Conservation (phyloP, 768 basidiomycete genomes). For the Suillus paluster region DNA sequence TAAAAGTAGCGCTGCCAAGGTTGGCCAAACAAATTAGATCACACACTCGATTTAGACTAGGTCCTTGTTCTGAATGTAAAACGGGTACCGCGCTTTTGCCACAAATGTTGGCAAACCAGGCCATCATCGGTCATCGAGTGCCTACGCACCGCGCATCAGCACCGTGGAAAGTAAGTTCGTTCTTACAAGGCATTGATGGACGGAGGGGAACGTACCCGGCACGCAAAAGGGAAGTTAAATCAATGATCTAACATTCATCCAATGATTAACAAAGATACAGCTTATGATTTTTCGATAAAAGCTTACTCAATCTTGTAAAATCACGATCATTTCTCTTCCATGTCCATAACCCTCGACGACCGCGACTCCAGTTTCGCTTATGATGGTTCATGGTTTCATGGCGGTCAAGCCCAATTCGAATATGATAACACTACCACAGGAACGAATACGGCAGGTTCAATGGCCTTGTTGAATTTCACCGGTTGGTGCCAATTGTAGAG, state of each 20-base stretch:
- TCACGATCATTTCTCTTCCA: background rate
- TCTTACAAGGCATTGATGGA: background rate
- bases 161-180: background rate
- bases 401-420: background rate
- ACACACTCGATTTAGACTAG: no score
- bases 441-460: constrained; percentile 6
- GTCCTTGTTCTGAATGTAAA: background rate
- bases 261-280: background rate
- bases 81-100: no score
- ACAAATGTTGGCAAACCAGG: background rate
- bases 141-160: no score
- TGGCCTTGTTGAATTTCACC: constrained; percentile 7
- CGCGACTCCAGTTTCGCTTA: constrained; percentile 3
- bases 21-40: background rate
- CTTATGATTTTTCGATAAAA: background rate
- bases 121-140: no score
- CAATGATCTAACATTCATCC: background rate
- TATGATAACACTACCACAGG: constrained; percentile 5
- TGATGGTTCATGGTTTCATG: constrained; percentile 3
- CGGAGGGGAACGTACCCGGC: background rate
- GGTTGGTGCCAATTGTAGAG: constrained; percentile 5
- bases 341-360: constrained; percentile 9
- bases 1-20: no score
- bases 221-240: background rate
- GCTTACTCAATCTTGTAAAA: background rate